Evolutionary conservation across 768 basidiomycete species (phyloP).

Genomic region (Phallus indusiatus): DNA sequence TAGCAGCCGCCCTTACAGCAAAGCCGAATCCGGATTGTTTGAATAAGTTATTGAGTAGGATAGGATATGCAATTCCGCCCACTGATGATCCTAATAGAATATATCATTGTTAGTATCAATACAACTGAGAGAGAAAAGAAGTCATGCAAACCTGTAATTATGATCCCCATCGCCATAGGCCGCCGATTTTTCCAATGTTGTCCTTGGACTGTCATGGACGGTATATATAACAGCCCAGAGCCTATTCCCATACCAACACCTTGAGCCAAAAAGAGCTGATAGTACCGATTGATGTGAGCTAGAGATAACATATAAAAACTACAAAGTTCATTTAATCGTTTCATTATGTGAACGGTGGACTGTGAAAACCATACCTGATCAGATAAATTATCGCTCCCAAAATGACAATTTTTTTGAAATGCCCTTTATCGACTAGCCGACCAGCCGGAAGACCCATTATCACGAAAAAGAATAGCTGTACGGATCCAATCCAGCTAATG

Average conservation of each 20-base stretch:
- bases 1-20: constrained; percentile 42
- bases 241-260: neutral
- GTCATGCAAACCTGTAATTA: constrained; percentile 19
- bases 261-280: neutral
- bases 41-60: neutral
- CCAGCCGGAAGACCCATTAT: neutral
- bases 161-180: constrained; percentile 45
- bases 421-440: neutral
- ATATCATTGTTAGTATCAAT: too few relatives aligned
- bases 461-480: neutral
- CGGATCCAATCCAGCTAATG: neutral
- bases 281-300: constrained; percentile 21
- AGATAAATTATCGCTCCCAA: neutral
- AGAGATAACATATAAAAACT: constrained; percentile 40
- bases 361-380: neutral
- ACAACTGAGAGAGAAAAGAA: neutral
- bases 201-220: neutral
- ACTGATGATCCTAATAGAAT: constrained; percentile 12
- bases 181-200: constrained; percentile 19
- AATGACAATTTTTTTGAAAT: neutral
- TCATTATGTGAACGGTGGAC: neutral
- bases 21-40: constrained; percentile 30
- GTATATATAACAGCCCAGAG: neutral
- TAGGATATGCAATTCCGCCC: neutral
- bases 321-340: constrained; percentile 19